Evolutionary conservation across 192 early-diverging fungal genomes (phyloP), one percentile per base, ranked within the genome.

Genomic region (Podochytrium sp.): DNA sequence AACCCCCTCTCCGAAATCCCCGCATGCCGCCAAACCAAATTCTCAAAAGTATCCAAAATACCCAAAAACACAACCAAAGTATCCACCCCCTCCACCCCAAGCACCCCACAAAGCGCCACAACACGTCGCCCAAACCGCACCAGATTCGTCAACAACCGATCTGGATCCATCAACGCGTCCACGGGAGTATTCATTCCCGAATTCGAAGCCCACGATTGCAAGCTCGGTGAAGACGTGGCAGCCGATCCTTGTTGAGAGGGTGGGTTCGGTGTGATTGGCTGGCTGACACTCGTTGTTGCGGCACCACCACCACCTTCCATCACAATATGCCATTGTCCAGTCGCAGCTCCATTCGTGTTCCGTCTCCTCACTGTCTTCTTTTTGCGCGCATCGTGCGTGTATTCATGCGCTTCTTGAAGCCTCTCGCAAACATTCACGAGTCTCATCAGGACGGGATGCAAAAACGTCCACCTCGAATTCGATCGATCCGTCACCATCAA

Each of bases 401-500:
- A 66, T 33, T 49, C 64, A 47, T 41, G 38, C 38, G 7, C 43
- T 42, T 30, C 64, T 40, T 14, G 37, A 16, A 49, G 29, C 14
- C 42, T 14, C 27, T 55, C 61, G 30, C 74, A 75, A 1, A 30
- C 63, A 1, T 56, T 25, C 25, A 75, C 50, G 23, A 75, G 56
- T n/a, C 64, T 18, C 23, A 57, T 4, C 5, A 75, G 18, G 32
- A 67, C 29, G 5, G 74, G 74, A 43, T 75, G 74, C 3, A 65
- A 50, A 30, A 65, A 52, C 12, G n/a, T 57, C 74, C 74, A 75
- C n/a, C 33, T 52, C 1, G n/a, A 16, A 53, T 40, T 65, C 35
- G 20, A 41, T 39, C 74, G 30, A 30, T 75, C 74, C 10, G 34
- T 27, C 35, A 75, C 74, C 16, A 75, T 18, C 16, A 75, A 29